These are phyloP conservation scores for Acidiella bohemica DNA, from an alignment of 495 filamentous ascomycete genomes.

Conservation along the genomic window DNA sequence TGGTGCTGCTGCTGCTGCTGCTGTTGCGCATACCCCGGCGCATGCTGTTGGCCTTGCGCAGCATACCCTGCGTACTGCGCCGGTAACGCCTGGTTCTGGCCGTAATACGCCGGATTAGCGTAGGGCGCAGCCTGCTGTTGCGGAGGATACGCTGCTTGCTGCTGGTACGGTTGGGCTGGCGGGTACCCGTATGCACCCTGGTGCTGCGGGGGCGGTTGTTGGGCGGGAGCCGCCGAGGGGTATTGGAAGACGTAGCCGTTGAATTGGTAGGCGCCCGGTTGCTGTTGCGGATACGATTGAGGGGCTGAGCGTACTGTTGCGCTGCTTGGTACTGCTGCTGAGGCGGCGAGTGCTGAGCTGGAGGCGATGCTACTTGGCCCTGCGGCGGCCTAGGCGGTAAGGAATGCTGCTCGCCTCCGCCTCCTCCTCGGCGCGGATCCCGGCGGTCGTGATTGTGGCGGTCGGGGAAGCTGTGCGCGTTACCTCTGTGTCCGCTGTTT, in stretches of 20 bases:
- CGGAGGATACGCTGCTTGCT: neutral
- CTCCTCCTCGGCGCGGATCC: neutral
- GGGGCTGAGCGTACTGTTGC: neutral
- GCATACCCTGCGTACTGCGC: neutral
- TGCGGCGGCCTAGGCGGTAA: constrained; percentile 4
- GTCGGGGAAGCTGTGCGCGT: constrained; percentile 18
- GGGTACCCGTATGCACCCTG: neutral
- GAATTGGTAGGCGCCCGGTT: constrained; percentile 13
- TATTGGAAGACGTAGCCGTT: constrained; percentile 18
- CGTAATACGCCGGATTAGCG: constrained; percentile 3
- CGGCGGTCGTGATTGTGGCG: constrained; percentile 12
- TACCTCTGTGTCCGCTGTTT: constrained; percentile 5
- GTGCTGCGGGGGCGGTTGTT: constrained; percentile 2
- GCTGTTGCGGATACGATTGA: constrained; percentile 1
- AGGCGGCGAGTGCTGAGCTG: neutral
- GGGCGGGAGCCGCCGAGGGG: constrained; percentile 5
- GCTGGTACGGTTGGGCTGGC: neutral
- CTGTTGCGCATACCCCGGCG: constrained; percentile 9
- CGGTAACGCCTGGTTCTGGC: neutral
- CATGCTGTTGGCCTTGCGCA: neutral
- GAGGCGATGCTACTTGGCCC: neutral
- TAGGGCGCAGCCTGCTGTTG: neutral
- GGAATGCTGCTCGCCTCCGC: neutral
- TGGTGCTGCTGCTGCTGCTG: constrained; percentile 4
- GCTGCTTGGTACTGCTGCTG: neutral